Base-by-base conservation (phyloP, 2,329 filamentous ascomycete species). In the Colletotrichum lupini region DNA sequence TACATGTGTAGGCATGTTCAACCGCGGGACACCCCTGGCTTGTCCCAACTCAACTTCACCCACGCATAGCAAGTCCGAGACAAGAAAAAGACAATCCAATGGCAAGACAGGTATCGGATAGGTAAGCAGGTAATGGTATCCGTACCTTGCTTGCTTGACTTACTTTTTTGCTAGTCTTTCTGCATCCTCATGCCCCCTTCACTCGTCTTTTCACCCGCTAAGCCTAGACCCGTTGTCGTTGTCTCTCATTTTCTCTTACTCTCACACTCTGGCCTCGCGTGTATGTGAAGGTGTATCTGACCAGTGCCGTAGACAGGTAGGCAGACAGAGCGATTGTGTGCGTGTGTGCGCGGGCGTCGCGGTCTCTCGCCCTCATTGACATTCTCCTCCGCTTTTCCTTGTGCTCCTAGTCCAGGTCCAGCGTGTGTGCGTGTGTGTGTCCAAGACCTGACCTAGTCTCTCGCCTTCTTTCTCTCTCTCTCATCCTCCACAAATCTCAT, bases 401-500 rank as follows among this genome's bases (percentile, higher is more conserved):
- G 69, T 60, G 37, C 16, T 16, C 37, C 37, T 42, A 42, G 37
- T 42, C 37, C 37, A 42, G 37, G 37, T 42, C 37, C 37, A 42
- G 37, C 37, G 37, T 42, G 37, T 35, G 32, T 35, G 32, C 32
- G 32, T 12, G 32, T 35, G 32, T 42, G 37, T 42, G 37, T 42
- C 37, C 37, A 42, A 42, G 37, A 42, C 37, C 37, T 42, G 37
- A 42, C 37, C 37, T 42, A 42, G 37, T 42, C 35, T 55, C 35
- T 55, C 42, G 26, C 35, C 52, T 68, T 56, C 57, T 58, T 67
- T 72, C 42, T 63, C 62, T 49, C 62, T 49, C 62, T 49, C 49
- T 37, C 30, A 53, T 64, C 70, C 35, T 66, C 65, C 70, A 61
- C 61, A 60, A 62, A 19, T 53, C 37, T 59, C 60, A 52, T 67